Conservation (phyloP, 805 yeast species). For the Kazachstania psychrophila region DNA sequence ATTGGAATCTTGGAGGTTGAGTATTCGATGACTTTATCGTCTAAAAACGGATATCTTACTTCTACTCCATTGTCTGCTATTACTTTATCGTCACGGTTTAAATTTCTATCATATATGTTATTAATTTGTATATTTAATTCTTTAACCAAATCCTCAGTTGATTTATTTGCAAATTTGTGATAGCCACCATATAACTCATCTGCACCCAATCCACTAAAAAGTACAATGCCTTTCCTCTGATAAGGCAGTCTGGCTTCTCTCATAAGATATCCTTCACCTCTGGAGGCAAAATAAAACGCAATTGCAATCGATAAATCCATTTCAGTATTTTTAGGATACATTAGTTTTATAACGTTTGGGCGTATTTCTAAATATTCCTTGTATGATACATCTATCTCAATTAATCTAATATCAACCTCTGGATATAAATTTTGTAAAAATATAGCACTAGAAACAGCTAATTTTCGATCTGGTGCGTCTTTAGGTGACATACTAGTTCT, state of each 20-base stretch:
- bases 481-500: constrained; percentile 51
- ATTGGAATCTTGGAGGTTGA: constrained; percentile 43
- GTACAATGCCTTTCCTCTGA: constrained; percentile 50
- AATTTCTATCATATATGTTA: constrained; percentile 66
- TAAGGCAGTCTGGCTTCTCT: constrained; percentile 26
- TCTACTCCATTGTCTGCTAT: constrained; percentile 83
- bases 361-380: constrained; percentile 48
- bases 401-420: constrained; percentile 36
- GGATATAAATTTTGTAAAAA: constrained; percentile 40
- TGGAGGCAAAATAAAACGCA: constrained; percentile 87
- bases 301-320: constrained; percentile 95
- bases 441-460: constrained; percentile 58
- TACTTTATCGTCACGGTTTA: constrained; percentile 89
- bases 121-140: constrained; percentile 66
- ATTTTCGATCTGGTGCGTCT: constrained; percentile 77
- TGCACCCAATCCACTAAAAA: constrained; percentile 91
- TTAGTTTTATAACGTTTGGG: constrained; percentile 48
- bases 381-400: constrained; percentile 68
- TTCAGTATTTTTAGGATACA: constrained; percentile 79
- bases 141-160: constrained; percentile 37
- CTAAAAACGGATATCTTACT: constrained; percentile 78
- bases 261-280: constrained; percentile 37
- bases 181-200: constrained; percentile 97
- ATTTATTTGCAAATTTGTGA: constrained; percentile 57
- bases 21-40: constrained; percentile 45